Percentiles rank a stretch among this genome's conserved stretches.
Evolutionary conservation across 2,329 filamentous ascomycete genomes (phyloP).

Genomic region (Fusarium stilboides): DNA sequence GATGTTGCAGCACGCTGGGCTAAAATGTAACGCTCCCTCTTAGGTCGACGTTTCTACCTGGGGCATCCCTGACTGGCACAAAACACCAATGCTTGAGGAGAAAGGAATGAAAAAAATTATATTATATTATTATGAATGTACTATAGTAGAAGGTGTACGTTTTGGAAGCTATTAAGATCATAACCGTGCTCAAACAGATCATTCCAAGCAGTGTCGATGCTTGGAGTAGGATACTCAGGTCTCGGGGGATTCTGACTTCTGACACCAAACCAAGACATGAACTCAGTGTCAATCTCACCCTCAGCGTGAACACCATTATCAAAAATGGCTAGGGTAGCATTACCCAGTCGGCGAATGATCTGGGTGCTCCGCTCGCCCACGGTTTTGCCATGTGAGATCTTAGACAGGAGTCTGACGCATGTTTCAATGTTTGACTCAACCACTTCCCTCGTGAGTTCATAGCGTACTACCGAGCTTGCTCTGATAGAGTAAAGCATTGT

Average conservation of each 20-base stretch:
- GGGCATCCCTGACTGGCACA: not conserved
- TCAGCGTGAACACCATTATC: constrained; percentile 33
- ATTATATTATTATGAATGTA: not conserved
- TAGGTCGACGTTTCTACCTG: not conserved
- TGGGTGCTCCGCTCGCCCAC: constrained; percentile 42
- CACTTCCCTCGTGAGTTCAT: constrained; percentile 41
- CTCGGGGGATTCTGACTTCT: constrained; percentile 41
- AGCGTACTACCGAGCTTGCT: constrained; percentile 32
- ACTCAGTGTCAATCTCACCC: constrained; percentile 44
- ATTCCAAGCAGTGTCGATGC: constrained; percentile 46
- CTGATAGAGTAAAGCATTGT: constrained; percentile 43
- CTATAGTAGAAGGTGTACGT: constrained; percentile 36
- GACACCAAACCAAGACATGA: constrained; percentile 48
- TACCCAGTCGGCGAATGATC: constrained; percentile 38
- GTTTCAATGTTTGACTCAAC: constrained; percentile 45
- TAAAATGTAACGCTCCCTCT: not conserved
- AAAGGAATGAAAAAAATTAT: not conserved
- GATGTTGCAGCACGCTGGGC: not conserved
- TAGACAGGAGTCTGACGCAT: constrained; percentile 34
- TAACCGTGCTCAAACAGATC: constrained; percentile 47
- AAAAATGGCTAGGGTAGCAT: constrained; percentile 43
- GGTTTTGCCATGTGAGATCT: constrained; percentile 42
- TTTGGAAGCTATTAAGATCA: constrained; percentile 39
- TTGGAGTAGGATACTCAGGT: constrained; percentile 43
- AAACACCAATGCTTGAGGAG: not conserved